Conservation (phyloP, 495 filamentous ascomycete species). For the Penicillium herquei region DNA sequence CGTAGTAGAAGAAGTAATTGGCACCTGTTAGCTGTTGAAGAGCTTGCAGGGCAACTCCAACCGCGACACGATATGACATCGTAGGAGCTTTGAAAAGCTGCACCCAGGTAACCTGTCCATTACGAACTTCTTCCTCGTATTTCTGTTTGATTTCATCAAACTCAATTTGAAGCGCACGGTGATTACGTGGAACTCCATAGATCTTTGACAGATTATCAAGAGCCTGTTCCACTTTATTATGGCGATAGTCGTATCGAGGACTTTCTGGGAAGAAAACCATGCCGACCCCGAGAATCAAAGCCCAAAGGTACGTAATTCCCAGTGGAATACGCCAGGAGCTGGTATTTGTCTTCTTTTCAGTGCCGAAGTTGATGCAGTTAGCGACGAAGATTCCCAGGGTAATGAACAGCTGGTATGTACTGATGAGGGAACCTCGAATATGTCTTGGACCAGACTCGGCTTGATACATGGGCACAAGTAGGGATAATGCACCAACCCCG, state of each 20-base stretch:
- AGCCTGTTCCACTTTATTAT: slow-evolving; percentile 59
- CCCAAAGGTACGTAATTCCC: slow-evolving; percentile 72
- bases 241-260: slow-evolving; percentile 66
- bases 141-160: slow-evolving; percentile 63
- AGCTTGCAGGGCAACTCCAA: slow-evolving; percentile 65
- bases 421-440: slow-evolving; percentile 62
- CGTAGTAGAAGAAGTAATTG: slow-evolving; percentile 75
- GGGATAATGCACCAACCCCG: slow-evolving; percentile 65
- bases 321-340: slow-evolving; percentile 77
- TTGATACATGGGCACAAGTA: slow-evolving; percentile 71
- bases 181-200: slow-evolving; percentile 62
- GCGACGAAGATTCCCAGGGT: slow-evolving; percentile 80
- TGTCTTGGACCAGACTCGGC: slow-evolving; percentile 62
- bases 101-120: slow-evolving; percentile 27
- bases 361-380: slow-evolving; percentile 78
- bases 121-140: slow-evolving; percentile 51
- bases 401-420: slow-evolving; percentile 79
- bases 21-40: slow-evolving; percentile 41
- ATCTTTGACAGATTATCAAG: slow-evolving; percentile 63
- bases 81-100: slow-evolving; percentile 62
- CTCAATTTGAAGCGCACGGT: slow-evolving; percentile 61
- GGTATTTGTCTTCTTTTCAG: slow-evolving; percentile 41
- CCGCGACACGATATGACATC: slow-evolving; percentile 64
- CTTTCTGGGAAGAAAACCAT: slow-evolving; percentile 72
- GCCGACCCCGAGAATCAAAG: slow-evolving; percentile 63